Percentiles rank a stretch among this genome's conserved stretches.
phyloP scores from a whole-genome alignment of 2,329 filamentous ascomycete genomes.

The Cladophialophora exuberans region DNA sequence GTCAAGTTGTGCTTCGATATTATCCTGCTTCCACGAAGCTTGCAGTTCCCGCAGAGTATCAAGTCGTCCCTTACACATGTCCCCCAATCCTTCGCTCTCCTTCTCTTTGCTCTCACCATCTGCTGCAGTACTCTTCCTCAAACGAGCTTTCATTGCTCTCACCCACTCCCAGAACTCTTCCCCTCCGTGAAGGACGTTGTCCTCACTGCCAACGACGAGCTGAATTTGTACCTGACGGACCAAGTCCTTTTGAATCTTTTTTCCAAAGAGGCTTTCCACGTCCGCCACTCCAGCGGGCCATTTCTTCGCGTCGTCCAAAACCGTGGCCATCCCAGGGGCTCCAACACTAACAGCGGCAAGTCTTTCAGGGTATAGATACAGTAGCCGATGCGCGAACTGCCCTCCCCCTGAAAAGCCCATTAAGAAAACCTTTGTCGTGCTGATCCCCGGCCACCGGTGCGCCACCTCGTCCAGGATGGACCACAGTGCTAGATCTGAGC shows the following conservation, averaged over 20 bases:
- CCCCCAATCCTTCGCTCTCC: background rate
- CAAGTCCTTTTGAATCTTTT: background rate
- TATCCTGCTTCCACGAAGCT: background rate
- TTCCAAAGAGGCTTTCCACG: background rate
- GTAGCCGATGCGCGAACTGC: conserved; percentile 39
- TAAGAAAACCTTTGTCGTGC: conserved; percentile 35
- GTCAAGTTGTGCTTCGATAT: background rate
- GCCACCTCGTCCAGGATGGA: conserved; percentile 39
- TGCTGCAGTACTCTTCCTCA: background rate
- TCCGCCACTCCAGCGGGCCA: background rate
- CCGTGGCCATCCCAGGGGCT: conserved; percentile 37
- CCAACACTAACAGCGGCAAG: conserved; percentile 37
- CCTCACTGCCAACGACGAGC: conserved; percentile 3
- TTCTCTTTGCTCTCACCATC: background rate
- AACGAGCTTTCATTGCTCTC: background rate
- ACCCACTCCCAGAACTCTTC: conserved; percentile 10
- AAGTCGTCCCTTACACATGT: background rate
- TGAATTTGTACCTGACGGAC: conserved; percentile 6
- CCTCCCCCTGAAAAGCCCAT: conserved; percentile 40
- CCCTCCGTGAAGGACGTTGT: conserved; percentile 12
- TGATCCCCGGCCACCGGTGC: conserved; percentile 36
- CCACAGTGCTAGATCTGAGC: conserved; percentile 36
- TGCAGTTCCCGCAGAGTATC: background rate
- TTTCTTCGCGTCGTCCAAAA: conserved; percentile 21
- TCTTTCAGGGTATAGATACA: conserved; percentile 40